Evolutionary conservation across 2,329 filamentous ascomycete species (phyloP).

Genomic region (Nothophoma quercina): DNA sequence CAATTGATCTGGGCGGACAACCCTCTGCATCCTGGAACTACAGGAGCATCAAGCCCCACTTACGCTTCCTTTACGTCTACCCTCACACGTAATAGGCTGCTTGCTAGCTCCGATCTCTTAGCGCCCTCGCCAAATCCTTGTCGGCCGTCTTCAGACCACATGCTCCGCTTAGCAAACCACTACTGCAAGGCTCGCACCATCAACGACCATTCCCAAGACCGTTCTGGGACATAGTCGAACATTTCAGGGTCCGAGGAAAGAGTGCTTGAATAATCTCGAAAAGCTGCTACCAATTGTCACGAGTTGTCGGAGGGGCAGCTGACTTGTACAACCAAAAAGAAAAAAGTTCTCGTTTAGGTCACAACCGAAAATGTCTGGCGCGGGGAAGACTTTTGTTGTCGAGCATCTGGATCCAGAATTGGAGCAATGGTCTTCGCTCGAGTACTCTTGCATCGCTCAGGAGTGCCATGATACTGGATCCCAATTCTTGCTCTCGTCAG

Average conservation of each 20-base stretch:
- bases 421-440: constrained; percentile 90
- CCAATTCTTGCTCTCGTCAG: constrained; percentile 81
- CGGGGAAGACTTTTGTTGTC: constrained; percentile 82
- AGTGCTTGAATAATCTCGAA: not conserved
- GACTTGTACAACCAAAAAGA: constrained; percentile 7
- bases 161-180: constrained; percentile 32
- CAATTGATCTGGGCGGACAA: constrained; percentile 1
- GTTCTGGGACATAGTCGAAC: constrained; percentile 16
- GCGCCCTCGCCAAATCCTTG: constrained; percentile 21
- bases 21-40: not conserved
- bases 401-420: constrained; percentile 96
- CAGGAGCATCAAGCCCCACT: constrained; percentile 17
- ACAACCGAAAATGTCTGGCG: constrained; percentile 37
- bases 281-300: constrained; percentile 7
- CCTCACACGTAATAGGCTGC: constrained; percentile 24
- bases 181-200: constrained; percentile 35
- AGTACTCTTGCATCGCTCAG: constrained; percentile 86
- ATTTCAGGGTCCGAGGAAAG: not conserved
- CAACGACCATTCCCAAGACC: constrained; percentile 8
- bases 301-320: not conserved
- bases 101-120: constrained; percentile 22
- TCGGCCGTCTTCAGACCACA: constrained; percentile 25
- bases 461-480: constrained; percentile 75
- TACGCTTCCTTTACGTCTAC: constrained; percentile 12
- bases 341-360: constrained; percentile 21